Evolutionary conservation across 169 alveolate species (phyloP).

Genomic region (Theileria luwenshuni): DNA sequence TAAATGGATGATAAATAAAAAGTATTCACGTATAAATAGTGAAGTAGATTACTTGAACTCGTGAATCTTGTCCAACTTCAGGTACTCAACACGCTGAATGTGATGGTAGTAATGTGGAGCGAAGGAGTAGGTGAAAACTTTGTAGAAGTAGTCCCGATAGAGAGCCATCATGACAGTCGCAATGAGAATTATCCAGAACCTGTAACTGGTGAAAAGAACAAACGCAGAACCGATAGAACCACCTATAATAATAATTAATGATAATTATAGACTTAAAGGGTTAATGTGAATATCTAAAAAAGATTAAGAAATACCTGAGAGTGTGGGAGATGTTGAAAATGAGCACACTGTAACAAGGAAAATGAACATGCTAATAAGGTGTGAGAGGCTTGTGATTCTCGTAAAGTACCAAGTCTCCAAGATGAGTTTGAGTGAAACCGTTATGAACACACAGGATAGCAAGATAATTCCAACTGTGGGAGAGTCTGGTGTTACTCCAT

Average conservation of each 20-base stretch:
- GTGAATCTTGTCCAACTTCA: slow-evolving; percentile 4
- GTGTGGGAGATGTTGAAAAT: slow-evolving; percentile 28
- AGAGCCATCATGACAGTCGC: slow-evolving; percentile 42
- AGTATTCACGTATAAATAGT: no score
- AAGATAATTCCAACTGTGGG: slow-evolving; percentile 71
- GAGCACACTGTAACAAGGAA: slow-evolving; percentile 48
- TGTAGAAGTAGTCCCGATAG: slow-evolving; percentile 53
- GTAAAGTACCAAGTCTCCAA: slow-evolving; percentile 76
- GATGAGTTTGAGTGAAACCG: slow-evolving; percentile 75
- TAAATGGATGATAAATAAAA: no score
- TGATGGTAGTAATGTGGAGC: slow-evolving; percentile 61
- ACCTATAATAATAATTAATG: slow-evolving; percentile 23
- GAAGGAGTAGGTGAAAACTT: slow-evolving; percentile 62
- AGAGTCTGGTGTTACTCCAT: slow-evolving; percentile 65
- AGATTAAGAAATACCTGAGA: not conserved
- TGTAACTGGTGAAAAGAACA: slow-evolving; percentile 24
- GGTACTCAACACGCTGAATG: slow-evolving; percentile 63
- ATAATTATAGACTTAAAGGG: not conserved
- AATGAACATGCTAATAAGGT: slow-evolving; percentile 60
- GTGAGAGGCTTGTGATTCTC: slow-evolving; percentile 58
- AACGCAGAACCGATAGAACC: slow-evolving; percentile 38
- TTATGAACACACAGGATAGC: slow-evolving; percentile 67
- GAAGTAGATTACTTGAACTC: not conserved
- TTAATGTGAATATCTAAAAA: not conserved
- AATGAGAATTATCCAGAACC: slow-evolving; percentile 57